Percentiles rank a stretch among this genome's conserved stretches.
Evolutionary conservation across 371 early-diverging fungal species (phyloP).

Genomic region (Sporodiniella umbellata): DNA sequence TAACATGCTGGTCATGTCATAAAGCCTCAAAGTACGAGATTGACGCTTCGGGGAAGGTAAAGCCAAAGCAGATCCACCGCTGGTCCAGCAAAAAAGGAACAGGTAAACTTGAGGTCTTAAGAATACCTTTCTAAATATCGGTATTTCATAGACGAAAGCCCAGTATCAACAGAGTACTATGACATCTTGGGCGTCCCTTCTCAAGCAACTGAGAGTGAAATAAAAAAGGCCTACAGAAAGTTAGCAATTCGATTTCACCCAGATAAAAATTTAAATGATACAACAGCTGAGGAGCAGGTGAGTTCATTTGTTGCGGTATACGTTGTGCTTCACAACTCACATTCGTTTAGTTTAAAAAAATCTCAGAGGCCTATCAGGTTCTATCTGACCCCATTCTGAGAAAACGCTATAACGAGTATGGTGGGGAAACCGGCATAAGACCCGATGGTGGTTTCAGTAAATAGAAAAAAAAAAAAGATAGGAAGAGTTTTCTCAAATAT

Average conservation of each 20-base stretch:
- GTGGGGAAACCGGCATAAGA: constrained; percentile 58
- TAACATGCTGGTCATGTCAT: constrained; percentile 55
- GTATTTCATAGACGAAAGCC: constrained; percentile 54
- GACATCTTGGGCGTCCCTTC: constrained; percentile 84
- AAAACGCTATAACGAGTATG: constrained; percentile 79
- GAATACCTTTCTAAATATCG: not conserved
- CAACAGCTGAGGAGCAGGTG: constrained; percentile 85
- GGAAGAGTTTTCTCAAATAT: not conserved
- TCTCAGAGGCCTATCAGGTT: constrained; percentile 91
- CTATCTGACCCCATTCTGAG: constrained; percentile 83
- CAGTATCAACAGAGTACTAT: constrained; percentile 74
- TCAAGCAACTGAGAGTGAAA: constrained; percentile 81
- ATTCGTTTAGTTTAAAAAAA: constrained; percentile 68
- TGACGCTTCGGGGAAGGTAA: constrained; percentile 34
- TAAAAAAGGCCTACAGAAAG: constrained; percentile 94
- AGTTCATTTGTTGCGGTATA: not conserved
- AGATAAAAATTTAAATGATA: constrained; percentile 85
- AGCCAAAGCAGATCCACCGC: constrained; percentile 21
- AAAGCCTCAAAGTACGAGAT: constrained; percentile 47
- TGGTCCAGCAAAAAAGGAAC: constrained; percentile 46
- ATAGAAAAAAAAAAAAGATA: not conserved
- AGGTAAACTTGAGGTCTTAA: constrained; percentile 21
- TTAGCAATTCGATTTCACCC: constrained; percentile 94
- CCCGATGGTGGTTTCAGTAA: constrained; percentile 70
- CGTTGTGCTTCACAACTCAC: not conserved